Evolutionary conservation across 257 asterid genomes (phyloP).

Genomic region (Osmanthus fragrans): DNA sequence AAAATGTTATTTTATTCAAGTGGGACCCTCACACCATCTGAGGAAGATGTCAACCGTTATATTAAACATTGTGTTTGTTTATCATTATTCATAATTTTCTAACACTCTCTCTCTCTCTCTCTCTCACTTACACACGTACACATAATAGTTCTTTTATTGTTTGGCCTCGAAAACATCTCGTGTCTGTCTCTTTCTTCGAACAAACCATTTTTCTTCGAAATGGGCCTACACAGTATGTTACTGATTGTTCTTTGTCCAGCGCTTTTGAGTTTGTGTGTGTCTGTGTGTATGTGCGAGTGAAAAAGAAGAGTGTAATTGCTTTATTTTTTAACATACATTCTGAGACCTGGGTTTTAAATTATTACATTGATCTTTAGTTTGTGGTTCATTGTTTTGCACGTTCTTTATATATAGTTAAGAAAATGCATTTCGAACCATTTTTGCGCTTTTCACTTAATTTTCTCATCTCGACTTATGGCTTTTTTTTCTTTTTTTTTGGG

Average conservation of each 20-base stretch:
- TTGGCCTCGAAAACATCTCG: constrained; percentile 58
- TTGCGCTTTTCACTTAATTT: constrained; percentile 8
- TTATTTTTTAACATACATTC: constrained; percentile 14
- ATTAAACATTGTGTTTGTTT: no score
- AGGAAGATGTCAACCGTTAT: no score
- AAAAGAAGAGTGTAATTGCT: constrained; percentile 8
- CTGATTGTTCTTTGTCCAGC: not conserved
- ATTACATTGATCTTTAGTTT: constrained; percentile 16
- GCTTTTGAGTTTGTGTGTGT: constrained; percentile 13
- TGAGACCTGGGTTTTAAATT: constrained; percentile 5
- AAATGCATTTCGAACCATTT: constrained; percentile 15
- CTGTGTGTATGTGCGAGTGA: constrained; percentile 9
- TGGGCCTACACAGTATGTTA: constrained; percentile 20
- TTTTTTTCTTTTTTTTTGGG: not conserved
- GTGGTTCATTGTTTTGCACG: constrained; percentile 29
- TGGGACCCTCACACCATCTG: no score
- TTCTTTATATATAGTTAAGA: constrained; percentile 22
- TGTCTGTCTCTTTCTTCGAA: constrained; percentile 34
- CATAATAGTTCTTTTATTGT: constrained; percentile 19
- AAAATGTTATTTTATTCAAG: no score
- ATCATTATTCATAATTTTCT: no score
- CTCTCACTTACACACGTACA: constrained; percentile 28
- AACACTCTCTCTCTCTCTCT: no score
- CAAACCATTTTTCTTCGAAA: constrained; percentile 23
- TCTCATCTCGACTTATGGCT: constrained; percentile 24